These are phyloP conservation scores for Henningerozyma blattae DNA, from an alignment of 805 yeast genomes.

Conservation along the genomic window DNA sequence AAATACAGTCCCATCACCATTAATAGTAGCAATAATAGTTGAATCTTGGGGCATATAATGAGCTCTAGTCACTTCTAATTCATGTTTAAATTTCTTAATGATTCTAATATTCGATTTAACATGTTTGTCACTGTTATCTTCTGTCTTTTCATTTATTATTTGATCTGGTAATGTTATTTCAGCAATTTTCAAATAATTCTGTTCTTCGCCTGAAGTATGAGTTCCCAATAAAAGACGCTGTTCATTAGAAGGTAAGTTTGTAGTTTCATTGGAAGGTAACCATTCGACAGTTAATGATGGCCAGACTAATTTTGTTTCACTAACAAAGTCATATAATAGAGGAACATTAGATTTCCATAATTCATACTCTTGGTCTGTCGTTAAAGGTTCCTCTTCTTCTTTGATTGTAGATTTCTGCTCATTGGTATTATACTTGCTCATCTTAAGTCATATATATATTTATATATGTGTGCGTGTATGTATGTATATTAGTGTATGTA, in stretches of 20 bases:
- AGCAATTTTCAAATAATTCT: conserved; percentile 54
- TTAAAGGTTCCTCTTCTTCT: conserved; percentile 6
- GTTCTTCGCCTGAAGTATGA: conserved; percentile 60
- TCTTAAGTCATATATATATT: too few species aligned
- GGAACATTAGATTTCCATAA: conserved; percentile 75
- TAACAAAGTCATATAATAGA: conserved; percentile 71
- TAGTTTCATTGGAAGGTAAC: conserved; percentile 37
- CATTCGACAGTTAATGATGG: conserved; percentile 73
- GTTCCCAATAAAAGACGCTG: conserved; percentile 57
- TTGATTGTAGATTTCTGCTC: too few species aligned
- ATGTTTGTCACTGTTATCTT: conserved; percentile 7
- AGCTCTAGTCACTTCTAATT: conserved; percentile 61
- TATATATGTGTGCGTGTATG: too few species aligned
- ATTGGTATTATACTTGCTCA: too few species aligned
- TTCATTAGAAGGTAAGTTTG: too few species aligned
- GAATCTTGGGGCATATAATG: conserved; percentile 55
- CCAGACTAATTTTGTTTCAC: conserved; percentile 73
- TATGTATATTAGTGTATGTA: too few species aligned
- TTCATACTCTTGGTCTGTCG: conserved; percentile 48
- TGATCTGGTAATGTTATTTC: conserved; percentile 44
- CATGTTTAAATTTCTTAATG: conserved; percentile 46
- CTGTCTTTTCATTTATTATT: conserved; percentile 18
- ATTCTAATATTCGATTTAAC: conserved; percentile 42
- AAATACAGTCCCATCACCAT: conserved; percentile 51
- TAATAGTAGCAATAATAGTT: conserved; percentile 48